Base-by-base conservation (phyloP, 2,329 filamentous ascomycete genomes). In the Fusarium albosuccineum region DNA sequence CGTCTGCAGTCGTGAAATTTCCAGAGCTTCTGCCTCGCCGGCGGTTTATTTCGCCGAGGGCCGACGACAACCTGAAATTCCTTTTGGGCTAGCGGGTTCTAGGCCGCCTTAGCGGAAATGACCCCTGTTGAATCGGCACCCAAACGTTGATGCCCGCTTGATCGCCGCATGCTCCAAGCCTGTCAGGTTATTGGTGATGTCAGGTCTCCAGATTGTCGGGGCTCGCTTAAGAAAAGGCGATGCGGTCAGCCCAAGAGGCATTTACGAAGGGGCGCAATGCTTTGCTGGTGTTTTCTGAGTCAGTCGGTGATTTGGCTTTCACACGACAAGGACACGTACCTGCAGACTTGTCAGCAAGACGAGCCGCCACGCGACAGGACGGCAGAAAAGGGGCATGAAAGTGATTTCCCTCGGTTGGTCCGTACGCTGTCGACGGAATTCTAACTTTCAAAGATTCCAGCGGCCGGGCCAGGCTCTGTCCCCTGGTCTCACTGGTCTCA, bases 31-130 rank as follows among this genome's bases (percentile, higher is more conserved):
- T 45, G 14, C 36, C 33, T 53, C 14, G 48, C 33, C 66, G 73
- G 73, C 64, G 61, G 63, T 70, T 75, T 62, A 62, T 75, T 75
- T 74, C 48, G 65, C 73, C 73, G 73, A 70, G 30, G 27, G n/a
- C 65, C 52, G 59, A 45, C 26, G 13, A 22, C 27, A 22, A 48
- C 40, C n/a, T 57, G 9, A 7, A 37, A 33, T 16, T 13, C 30
- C 39, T 52, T 33, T 22, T 14, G 10, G 54, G 33, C 30, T 48
- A 49, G 36, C 27, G 42, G 39, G 8, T 22, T 39, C 27, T 56
- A 37, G 59, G 46, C 33, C 42, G 11, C 16, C 29, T 27, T 52
- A 50, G 51, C 56, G 59, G 36, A 55, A 9, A 42, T 29, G 41
- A 16, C 62, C 48, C 58, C 46, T 49, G 56, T 49, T 62, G 60